These are phyloP conservation scores for Trichoderma simmonsii DNA, from an alignment of 2,329 filamentous ascomycete species.

Conservation along the genomic window DNA sequence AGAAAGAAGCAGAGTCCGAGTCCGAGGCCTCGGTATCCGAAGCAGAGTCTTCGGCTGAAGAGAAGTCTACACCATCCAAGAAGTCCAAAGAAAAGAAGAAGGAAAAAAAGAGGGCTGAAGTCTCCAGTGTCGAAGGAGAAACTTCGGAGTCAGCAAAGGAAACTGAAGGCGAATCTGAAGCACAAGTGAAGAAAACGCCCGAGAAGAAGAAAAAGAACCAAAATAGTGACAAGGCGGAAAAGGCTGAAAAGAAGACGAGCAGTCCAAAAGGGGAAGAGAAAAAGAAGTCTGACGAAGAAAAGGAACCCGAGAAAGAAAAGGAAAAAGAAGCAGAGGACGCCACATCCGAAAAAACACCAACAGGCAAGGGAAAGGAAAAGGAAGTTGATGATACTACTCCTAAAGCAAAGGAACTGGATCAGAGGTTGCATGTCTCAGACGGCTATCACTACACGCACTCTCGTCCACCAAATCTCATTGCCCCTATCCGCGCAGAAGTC, in stretches of 20 bases:
- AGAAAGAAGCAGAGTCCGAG: slow-evolving; percentile 6
- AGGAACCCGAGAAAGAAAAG: background rate
- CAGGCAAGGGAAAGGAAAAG: background rate
- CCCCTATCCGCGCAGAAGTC: slow-evolving; percentile 47
- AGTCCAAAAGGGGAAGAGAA: background rate
- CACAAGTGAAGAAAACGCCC: background rate
- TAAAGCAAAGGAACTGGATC: background rate
- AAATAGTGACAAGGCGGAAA: background rate
- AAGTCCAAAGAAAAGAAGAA: slow-evolving; percentile 9
- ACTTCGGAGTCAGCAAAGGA: slow-evolving; percentile 18
- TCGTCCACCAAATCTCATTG: slow-evolving; percentile 44
- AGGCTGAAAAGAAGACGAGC: background rate
- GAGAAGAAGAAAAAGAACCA: slow-evolving; percentile 16
- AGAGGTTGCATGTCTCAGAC: slow-evolving; percentile 25
- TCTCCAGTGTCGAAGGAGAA: slow-evolving; percentile 14
- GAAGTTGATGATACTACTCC: background rate
- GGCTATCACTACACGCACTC: slow-evolving; percentile 31
- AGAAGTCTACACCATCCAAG: slow-evolving; percentile 13
- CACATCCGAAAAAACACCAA: background rate
- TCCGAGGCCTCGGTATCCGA: slow-evolving; percentile 23
- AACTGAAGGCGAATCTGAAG: slow-evolving; percentile 13
- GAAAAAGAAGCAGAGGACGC: background rate
- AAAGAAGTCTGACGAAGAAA: background rate
- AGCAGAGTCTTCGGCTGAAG: slow-evolving; percentile 17
- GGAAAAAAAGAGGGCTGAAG: background rate